Conservation (phyloP, 371 early-diverging fungal species). For the Mycotypha africana region DNA sequence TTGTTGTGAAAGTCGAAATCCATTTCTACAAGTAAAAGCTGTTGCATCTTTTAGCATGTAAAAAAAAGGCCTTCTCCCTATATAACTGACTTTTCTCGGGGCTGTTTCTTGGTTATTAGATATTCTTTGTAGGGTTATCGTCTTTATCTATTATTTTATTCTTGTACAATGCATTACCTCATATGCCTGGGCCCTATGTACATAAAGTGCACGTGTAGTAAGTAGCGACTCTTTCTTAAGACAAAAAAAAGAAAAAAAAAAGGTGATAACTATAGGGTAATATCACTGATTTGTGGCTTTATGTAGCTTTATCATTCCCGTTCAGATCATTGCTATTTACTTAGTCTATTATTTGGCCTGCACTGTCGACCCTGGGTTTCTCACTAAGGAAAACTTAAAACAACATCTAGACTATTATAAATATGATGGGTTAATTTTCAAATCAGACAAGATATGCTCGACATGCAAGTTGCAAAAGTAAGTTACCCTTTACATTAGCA, state of each 20-base stretch:
- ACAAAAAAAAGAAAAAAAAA: background rate
- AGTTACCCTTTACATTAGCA: too few relatives aligned
- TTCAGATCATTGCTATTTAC: constrained; percentile 55
- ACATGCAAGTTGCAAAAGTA: constrained; percentile 69
- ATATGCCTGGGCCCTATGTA: constrained; percentile 37
- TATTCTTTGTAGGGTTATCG: constrained; percentile 30
- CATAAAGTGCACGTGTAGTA: constrained; percentile 29
- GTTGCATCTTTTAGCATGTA: too few relatives aligned
- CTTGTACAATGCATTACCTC: constrained; percentile 27
- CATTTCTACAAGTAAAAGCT: constrained; percentile 42
- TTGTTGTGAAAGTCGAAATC: constrained; percentile 41
- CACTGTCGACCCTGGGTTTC: constrained; percentile 58
- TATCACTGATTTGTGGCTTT: background rate
- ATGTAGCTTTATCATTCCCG: constrained; percentile 42
- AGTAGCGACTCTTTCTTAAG: too few relatives aligned
- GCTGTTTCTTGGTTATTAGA: too few relatives aligned
- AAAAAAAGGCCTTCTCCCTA: too few relatives aligned
- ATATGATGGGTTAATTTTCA: constrained; percentile 61
- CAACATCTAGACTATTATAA: constrained; percentile 47
- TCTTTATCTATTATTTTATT: constrained; percentile 22
- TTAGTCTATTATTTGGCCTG: constrained; percentile 52
- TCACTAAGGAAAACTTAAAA: constrained; percentile 50
- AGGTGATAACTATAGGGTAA: background rate
- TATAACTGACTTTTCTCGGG: too few relatives aligned
- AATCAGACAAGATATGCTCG: constrained; percentile 54